Percentiles rank a stretch among this genome's conserved stretches.
phyloP scores from a whole-genome alignment of 2,329 filamentous ascomycete species.

The Diaporthe citriasiana region DNA sequence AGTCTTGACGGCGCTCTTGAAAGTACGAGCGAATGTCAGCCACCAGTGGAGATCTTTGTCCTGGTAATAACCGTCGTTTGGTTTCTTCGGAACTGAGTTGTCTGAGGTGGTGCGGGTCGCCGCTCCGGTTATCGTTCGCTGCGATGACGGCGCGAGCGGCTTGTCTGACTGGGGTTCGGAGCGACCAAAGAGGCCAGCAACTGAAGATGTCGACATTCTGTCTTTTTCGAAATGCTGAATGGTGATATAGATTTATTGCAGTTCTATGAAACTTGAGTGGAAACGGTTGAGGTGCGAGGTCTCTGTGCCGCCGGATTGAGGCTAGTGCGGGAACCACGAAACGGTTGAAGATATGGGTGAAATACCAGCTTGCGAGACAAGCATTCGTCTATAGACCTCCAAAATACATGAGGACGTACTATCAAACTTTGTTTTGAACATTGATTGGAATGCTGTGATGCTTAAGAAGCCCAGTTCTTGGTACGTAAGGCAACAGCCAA shows the following conservation, averaged over 20 bases:
- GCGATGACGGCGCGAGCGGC: no score
- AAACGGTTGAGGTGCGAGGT: not conserved
- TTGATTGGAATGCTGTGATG: not conserved
- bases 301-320: not conserved
- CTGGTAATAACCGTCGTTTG: not conserved
- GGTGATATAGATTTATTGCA: not conserved
- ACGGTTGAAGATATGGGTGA: not conserved
- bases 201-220: slow-evolving; percentile 5
- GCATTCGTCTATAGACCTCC: not conserved
- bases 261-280: not conserved
- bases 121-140: no score
- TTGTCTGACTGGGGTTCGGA: not conserved
- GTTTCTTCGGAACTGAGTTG: not conserved
- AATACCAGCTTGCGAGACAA: not conserved
- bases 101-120: no score
- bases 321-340: not conserved
- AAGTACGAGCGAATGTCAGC: slow-evolving; percentile 14
- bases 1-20: slow-evolving; percentile 24
- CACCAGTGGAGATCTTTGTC: slow-evolving; percentile 32
- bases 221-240: not conserved
- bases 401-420: not conserved
- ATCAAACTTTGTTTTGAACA: no score
- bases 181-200: not conserved
- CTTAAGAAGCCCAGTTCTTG: not conserved
- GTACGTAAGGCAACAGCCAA: slow-evolving; percentile 11